These are phyloP conservation scores for Colletotrichum liaoningense DNA, from an alignment of 2,329 filamentous ascomycete genomes.

Conservation along the genomic window DNA sequence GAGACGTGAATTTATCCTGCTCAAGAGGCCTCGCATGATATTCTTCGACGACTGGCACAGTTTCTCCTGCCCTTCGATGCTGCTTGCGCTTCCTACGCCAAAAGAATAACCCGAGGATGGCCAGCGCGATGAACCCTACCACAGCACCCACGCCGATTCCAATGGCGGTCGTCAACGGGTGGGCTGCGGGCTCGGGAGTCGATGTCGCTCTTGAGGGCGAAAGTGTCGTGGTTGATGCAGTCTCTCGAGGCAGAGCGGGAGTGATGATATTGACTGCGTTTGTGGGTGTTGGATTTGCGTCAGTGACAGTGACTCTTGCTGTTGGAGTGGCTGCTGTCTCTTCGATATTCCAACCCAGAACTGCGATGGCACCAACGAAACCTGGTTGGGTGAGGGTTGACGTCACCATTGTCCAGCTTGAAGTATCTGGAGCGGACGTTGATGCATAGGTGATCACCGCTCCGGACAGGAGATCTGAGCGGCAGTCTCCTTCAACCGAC, in stretches of 20 bases:
- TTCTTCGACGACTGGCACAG: not conserved
- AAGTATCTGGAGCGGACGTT: not conserved
- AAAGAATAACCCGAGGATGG: not conserved
- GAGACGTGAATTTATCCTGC: not conserved
- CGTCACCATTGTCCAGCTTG: not conserved
- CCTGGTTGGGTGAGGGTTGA: not conserved
- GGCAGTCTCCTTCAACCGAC: conserved; percentile 5
- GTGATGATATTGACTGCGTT: not conserved
- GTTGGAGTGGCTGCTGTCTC: not conserved
- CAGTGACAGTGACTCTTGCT: not conserved
- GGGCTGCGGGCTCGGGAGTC: not conserved
- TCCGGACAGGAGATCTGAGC: not conserved
- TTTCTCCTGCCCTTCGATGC: not conserved
- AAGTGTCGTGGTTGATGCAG: not conserved
- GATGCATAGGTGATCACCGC: conserved; percentile 9
- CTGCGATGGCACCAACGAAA: not conserved
- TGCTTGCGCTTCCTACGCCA: conserved; percentile 2
- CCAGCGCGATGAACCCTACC: not conserved
- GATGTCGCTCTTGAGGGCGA: not conserved
- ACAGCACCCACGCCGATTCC: not conserved
- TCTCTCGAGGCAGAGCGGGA: not conserved
- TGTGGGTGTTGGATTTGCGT: not conserved
- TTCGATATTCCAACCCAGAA: not conserved
- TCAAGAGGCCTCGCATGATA: not conserved
- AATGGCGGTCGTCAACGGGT: not conserved